Percentiles rank a stretch among this genome's conserved stretches.
Conservation (phyloP, 2,329 filamentous ascomycete species). For the Pseudocercospora vitis region DNA sequence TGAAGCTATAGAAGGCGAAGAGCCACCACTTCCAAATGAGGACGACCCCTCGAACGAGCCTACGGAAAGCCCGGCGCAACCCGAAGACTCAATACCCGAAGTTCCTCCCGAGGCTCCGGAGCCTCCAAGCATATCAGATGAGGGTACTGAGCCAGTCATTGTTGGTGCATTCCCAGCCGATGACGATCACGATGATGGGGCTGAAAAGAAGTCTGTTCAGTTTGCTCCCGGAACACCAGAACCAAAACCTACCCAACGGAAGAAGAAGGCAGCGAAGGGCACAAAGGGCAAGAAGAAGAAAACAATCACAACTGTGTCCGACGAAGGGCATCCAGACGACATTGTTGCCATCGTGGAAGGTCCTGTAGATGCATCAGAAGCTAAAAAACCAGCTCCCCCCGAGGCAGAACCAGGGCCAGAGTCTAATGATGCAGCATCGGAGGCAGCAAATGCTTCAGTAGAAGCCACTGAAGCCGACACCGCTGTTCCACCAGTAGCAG, state of each 20-base stretch:
- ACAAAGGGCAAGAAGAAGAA: conserved; percentile 32
- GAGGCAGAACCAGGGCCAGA: conserved; percentile 12
- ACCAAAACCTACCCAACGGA: conserved; percentile 27
- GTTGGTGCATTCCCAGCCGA: conserved; percentile 9
- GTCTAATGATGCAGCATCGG: not conserved
- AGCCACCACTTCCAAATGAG: not conserved
- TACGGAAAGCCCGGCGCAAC: too few species aligned
- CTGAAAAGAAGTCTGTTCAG: conserved; percentile 31
- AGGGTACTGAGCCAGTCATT: not conserved
- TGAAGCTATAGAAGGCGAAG: not conserved
- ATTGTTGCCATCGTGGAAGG: conserved; percentile 30
- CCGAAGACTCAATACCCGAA: not conserved
- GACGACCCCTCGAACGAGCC: too few species aligned
- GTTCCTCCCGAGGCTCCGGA: conserved; percentile 15
- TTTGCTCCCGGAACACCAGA: conserved; percentile 34
- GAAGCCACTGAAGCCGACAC: not conserved
- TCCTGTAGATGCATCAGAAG: conserved; percentile 7
- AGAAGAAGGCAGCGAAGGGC: conserved; percentile 29
- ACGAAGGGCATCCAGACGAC: conserved; percentile 26
- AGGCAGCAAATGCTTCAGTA: not conserved
- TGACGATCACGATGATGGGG: conserved; percentile 19
- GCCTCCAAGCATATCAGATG: conserved; percentile 2
- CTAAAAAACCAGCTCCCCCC: conserved; percentile 5
- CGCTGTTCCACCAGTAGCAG: too few species aligned
- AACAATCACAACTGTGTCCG: conserved; percentile 7